Percentiles rank a stretch among this genome's conserved stretches.
Conservation (phyloP, 2,329 filamentous ascomycete species). For the Aspergillus sclerotialis region DNA sequence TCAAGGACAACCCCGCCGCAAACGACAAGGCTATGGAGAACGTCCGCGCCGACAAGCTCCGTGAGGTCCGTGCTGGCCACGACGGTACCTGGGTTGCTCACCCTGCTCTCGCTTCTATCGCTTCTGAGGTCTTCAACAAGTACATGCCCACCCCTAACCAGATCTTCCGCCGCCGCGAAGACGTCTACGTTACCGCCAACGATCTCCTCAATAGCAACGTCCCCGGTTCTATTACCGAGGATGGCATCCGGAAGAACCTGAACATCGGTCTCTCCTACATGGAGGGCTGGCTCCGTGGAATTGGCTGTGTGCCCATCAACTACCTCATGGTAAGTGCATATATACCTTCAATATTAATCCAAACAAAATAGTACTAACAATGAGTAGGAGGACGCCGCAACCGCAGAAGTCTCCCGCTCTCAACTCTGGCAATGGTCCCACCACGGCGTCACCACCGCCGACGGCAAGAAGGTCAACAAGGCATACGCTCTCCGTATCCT, state of each 20-base stretch:
- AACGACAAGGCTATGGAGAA: constrained; percentile 93
- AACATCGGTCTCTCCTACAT: constrained; percentile 96
- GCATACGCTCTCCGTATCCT: constrained; percentile 79
- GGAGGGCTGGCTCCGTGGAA: constrained; percentile 93
- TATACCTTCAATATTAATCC: background rate
- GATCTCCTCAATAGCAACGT: constrained; percentile 98
- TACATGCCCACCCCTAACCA: constrained; percentile 99
- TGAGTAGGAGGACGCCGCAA: constrained; percentile 75
- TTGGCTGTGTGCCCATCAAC: constrained; percentile 96
- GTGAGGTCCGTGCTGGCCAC: constrained; percentile 89
- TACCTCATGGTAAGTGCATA: constrained; percentile 74
- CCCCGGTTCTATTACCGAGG: constrained; percentile 84
- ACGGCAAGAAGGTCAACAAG: constrained; percentile 92
- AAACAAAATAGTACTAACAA: constrained; percentile 7
- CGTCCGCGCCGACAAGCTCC: constrained; percentile 90
- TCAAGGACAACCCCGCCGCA: constrained; percentile 85
- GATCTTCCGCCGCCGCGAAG: constrained; percentile 81
- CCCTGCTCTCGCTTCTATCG: constrained; percentile 81
- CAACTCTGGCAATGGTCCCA: constrained; percentile 96
- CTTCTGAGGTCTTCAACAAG: constrained; percentile 90
- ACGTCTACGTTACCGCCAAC: constrained; percentile 76
- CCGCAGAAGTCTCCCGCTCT: constrained; percentile 86
- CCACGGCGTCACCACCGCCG: constrained; percentile 65
- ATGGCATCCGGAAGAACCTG: constrained; percentile 93
- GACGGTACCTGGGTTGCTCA: constrained; percentile 98